A percentile compares a stretch with the other conserved stretches of the same genome.
phyloP scores from a whole-genome alignment of 148 eudicot genomes.

The Rhododendron williamsianum region DNA sequence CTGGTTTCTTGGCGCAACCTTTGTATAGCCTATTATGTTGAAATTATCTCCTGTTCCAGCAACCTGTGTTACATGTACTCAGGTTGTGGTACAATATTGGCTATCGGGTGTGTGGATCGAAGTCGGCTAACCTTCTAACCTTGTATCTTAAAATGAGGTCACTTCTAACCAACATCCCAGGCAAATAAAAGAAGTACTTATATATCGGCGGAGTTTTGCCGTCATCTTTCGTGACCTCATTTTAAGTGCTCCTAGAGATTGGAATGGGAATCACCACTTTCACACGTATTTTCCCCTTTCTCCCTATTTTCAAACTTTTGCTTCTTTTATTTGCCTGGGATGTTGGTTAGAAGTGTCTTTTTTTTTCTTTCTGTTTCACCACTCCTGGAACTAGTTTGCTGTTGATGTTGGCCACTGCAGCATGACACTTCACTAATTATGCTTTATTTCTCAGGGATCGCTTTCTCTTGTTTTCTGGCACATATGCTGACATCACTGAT shows the following conservation, averaged over 20 bases:
- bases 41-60: background rate
- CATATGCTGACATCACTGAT: constrained; percentile 40
- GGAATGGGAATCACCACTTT: no score
- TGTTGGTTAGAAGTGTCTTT: background rate
- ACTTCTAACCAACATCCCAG: no score
- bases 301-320: no score
- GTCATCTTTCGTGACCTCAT: no score
- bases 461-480: constrained; percentile 52
- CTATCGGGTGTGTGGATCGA: background rate
- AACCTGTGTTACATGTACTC: background rate
- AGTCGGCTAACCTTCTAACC: background rate
- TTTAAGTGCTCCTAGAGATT: no score
- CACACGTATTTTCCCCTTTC: no score
- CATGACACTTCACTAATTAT: background rate
- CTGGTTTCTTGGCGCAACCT: background rate
- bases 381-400: background rate
- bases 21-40: background rate
- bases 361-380: background rate
- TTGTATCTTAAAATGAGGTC: no score
- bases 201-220: no score
- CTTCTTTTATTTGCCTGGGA: no score
- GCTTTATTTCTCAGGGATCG: constrained; percentile 59
- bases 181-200: no score
- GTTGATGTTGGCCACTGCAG: background rate
- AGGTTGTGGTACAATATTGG: background rate